Evolutionary conservation across 257 asterid genomes (phyloP), one percentile per base, ranked within the genome.

Genomic region (Lycium barbarum): DNA sequence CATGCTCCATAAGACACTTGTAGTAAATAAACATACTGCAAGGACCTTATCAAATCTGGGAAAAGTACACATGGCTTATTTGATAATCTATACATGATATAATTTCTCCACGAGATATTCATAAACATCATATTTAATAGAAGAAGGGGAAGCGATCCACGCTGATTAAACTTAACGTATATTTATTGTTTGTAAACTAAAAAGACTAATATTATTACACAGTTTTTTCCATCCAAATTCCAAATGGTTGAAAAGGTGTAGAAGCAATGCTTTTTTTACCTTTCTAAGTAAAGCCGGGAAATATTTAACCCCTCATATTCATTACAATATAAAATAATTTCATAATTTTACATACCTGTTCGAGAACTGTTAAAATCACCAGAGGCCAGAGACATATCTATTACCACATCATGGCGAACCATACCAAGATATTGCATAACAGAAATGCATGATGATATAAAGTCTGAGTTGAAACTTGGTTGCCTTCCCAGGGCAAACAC

Each of bases 401-500:
- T 70, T 15, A 17, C 5, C 14, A 70, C 79, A 70, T 40, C 12
- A 9, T 10, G 22, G 79, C 38, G 79, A 43, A 68, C 36, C 51
- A 15, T 36, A 68, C 76, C 47, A 68, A 68, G 51, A 70, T 70
- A 17, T 70, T 70, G 79, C 79, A 70, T 40, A 40, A 38, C 35
- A 70, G 15, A 70, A 70, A 38, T 8, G 26, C 79, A 70, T 70
- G 54, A 40, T 70, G 76, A 70, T 40, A 40, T 38, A 7, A 70
- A 40, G 79, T 70, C 54, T 40, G 35, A 14, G 22, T 70, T 70
- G 79, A 17, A 17, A 40, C 54, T 17, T 70, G 8, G 79, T 40
- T 40, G 15, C 17, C 79, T 70, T 70, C 79, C 78, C 79, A 70
- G 54, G 54, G 79, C 14, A 40, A 70, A 70, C 54, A 40, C 79